Evolutionary conservation across 106 monocot genomes (phyloP), one percentile per base, ranked within the genome.

Genomic region (Phalaenopsis equestris): DNA sequence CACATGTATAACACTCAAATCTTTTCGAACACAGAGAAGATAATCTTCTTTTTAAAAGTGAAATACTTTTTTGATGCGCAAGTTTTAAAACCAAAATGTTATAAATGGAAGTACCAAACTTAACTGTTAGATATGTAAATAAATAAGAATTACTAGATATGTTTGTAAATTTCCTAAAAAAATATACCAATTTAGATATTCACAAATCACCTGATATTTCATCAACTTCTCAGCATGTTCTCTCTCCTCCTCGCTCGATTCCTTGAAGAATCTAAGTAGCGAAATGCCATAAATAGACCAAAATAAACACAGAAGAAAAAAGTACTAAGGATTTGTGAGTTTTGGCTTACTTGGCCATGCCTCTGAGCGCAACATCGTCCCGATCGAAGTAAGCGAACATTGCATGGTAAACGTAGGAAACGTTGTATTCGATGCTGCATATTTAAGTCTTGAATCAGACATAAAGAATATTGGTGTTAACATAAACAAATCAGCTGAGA

Each of bases 171-270:
- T 30, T 30, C 30, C 30, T 0, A 30, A 30, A 30, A 30, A 30
- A 30, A 45, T 4, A 6, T 4, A 45, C 43, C 43, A 45, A 45
- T 30, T 30, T 30, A 45, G 7, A 39, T 12, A 18, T 70, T 70
- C 42, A n/a, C 30, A 43, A 15, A 14, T 61, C 41, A 43, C 89
- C 84, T 87, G 89, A 76, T 89, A 86, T n/a, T 84, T 23, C 49
- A 77, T 89, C 17, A 89, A 42, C 80, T 87, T 89, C 81, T 89
- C 86, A 19, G 89, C 87, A 76, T 89, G 89, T 7, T 78, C 86
- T 4, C 89, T 79, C 78, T 89, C 89, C 75, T 89, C 89, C 30
- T 70, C 82, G 55, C 89, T 89, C 1, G 84, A 84, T 81, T 87
- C 89, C 75, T 87, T 87, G 80, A 89, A 89, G 67, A 89, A 89